phyloP scores from a whole-genome alignment of 2,329 filamentous ascomycete genomes.

The Claviceps sp. region DNA sequence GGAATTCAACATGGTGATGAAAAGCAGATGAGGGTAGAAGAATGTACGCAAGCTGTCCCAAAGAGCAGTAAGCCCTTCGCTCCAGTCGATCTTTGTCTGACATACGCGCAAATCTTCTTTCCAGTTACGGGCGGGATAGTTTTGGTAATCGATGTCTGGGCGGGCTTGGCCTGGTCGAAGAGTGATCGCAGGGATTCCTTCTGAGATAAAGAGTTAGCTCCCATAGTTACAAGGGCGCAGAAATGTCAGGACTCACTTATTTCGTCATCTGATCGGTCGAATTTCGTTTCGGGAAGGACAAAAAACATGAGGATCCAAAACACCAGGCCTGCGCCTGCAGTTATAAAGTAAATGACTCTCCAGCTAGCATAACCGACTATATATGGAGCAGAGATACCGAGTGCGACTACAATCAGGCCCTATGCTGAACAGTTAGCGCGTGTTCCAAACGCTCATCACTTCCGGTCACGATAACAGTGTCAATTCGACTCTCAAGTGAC shows the following conservation, averaged over 20 bases:
- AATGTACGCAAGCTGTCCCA: constrained; percentile 2
- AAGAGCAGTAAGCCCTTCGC: not conserved
- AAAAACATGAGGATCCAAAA: constrained; percentile 1
- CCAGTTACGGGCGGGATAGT: not conserved
- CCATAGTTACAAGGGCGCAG: not conserved
- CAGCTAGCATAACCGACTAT: constrained; percentile 1
- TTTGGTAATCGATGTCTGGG: not conserved
- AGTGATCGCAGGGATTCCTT: not conserved
- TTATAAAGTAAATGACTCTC: constrained; percentile 2
- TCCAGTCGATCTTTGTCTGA: not conserved
- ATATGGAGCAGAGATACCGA: not conserved
- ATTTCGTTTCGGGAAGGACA: constrained; percentile 1
- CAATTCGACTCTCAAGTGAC: not conserved
- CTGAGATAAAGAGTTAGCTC: not conserved
- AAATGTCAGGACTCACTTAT: not conserved
- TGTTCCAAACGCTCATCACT: no score
- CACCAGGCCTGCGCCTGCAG: not conserved
- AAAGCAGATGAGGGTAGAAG: constrained; percentile 2
- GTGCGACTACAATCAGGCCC: not conserved
- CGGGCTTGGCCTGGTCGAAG: not conserved
- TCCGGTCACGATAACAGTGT: not conserved
- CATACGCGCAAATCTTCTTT: not conserved
- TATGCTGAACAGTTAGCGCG: not conserved
- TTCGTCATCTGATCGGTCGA: not conserved
- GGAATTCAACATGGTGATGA: constrained; percentile 3